A percentile compares a stretch with the other conserved stretches of the same genome.
These are phyloP conservation scores for Paraconiothyrium sp. DNA, from an alignment of 2,329 filamentous ascomycete genomes.

Conservation along the genomic window DNA sequence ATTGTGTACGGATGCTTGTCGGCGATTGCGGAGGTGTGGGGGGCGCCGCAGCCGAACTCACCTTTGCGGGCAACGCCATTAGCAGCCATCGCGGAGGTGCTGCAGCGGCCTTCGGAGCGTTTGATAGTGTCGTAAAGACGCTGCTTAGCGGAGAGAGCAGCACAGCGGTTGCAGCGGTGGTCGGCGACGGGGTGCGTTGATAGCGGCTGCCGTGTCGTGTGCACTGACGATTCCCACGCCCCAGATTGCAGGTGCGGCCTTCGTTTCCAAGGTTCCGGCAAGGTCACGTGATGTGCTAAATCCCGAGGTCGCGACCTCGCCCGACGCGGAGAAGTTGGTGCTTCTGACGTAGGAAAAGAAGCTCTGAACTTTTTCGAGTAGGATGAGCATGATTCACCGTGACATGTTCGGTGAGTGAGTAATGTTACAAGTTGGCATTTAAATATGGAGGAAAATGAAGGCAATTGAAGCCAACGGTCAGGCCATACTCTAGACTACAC, in stretches of 20 bases:
- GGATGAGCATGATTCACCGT: too few relatives aligned
- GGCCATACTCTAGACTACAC: too few relatives aligned
- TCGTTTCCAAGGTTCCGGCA: too few relatives aligned
- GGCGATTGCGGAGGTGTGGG: conserved; percentile 22
- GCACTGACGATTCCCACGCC: neutral
- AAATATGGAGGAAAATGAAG: too few relatives aligned
- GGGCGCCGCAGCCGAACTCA: conserved; percentile 29
- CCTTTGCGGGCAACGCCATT: conserved; percentile 50
- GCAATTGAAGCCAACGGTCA: too few relatives aligned
- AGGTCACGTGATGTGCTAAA: conserved; percentile 1
- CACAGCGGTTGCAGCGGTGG: neutral
- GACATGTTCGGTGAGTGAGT: too few relatives aligned
- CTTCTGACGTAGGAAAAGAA: too few relatives aligned
- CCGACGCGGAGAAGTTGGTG: too few relatives aligned
- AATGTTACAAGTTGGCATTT: too few relatives aligned
- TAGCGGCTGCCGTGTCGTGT: conserved; percentile 14
- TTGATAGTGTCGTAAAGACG: neutral
- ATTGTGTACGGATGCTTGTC: neutral
- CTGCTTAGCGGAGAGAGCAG: neutral
- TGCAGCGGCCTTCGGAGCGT: neutral
- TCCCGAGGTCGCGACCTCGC: too few relatives aligned
- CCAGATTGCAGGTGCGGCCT: too few relatives aligned
- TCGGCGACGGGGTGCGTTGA: neutral
- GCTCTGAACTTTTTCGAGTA: too few relatives aligned
- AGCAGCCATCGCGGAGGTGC: conserved; percentile 39